Base-by-base conservation (phyloP, 2,329 filamentous ascomycete genomes). In the Didymosphaeria variabile region DNA sequence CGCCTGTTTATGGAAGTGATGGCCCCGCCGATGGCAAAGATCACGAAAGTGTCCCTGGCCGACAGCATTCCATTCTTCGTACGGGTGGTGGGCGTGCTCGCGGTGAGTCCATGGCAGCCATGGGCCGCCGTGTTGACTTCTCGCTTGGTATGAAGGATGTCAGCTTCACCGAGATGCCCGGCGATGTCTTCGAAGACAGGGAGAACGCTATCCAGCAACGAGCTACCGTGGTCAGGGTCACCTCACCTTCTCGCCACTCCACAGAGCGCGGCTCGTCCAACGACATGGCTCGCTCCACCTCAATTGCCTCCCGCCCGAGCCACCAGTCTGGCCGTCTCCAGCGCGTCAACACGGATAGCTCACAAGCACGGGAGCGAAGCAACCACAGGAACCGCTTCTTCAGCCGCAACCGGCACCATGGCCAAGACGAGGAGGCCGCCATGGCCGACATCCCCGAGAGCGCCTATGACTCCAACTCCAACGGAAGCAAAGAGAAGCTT, bases 111-210 rank as follows among this genome's bases (percentile, higher is more conserved):
- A 77, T 87, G 9, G 82, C 85, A 0, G 79, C 83, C 10, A 87
- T 88, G 81, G 81, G 82, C 38, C 87, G 86, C 57, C 86, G 88
- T 31, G 88, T 91, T 32, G 90, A 91, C 72, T 91, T 91, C 76
- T 91, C 88, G 1, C 81, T 91, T 2, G 90, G 90, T 32, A 90
- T 90, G 84, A 83, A 81, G 36, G 83, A 85, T 47, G 81, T 89
- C 44, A 83, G 83, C 3, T 82, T 85, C 1, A 82, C 81, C 34
- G 88, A 90, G 64, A 79, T 88, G 47, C 84, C 86, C 61, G 87
- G 86, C 49, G 90, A 92, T 68, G 85, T 91, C 0, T 89, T 88
- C 70, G 86, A 88, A 59, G 86, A 88, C 68, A 82, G 81, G 15
- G 73, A 79, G 26, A 66, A 59, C 13, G 67, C 71, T 60, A 61